Percentiles rank a stretch among this genome's conserved stretches.
Evolutionary conservation across 192 early-diverging fungal species (phyloP).

Genomic region (Podila clonocystis): DNA sequence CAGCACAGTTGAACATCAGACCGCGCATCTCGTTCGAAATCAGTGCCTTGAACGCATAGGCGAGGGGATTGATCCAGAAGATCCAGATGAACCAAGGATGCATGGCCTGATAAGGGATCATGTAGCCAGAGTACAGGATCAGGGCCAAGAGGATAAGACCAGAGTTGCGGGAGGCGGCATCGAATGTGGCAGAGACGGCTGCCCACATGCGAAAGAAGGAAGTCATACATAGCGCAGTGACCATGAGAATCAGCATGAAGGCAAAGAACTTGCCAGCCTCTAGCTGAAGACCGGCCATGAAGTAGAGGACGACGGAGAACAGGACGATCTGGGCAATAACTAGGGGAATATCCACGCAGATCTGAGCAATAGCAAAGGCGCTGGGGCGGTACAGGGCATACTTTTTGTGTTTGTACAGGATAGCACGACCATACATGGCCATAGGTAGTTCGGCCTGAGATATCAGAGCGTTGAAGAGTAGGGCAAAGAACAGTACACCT

Average conservation of each 20-base stretch:
- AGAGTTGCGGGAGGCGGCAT: constrained; percentile 62
- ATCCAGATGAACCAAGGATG: constrained; percentile 71
- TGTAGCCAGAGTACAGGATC: constrained; percentile 70
- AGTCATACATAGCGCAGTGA: constrained; percentile 65
- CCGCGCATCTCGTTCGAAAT: constrained; percentile 74
- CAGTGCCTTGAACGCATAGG: constrained; percentile 67
- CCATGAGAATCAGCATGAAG: constrained; percentile 65
- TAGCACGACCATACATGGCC: constrained; percentile 76
- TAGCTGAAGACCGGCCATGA: constrained; percentile 66
- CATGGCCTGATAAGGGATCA: constrained; percentile 69
- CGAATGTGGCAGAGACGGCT: constrained; percentile 58
- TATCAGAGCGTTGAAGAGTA: constrained; percentile 63
- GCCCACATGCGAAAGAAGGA: constrained; percentile 71
- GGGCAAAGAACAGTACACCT: constrained; percentile 77
- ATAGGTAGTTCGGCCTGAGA: constrained; percentile 76
- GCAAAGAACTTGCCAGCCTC: constrained; percentile 66
- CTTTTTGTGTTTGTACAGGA: constrained; percentile 84
- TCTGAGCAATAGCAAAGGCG: constrained; percentile 66
- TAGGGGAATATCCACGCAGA: constrained; percentile 63
- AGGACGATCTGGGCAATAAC: constrained; percentile 59
- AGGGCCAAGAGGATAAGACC: constrained; percentile 63
- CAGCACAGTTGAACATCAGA: constrained; percentile 53
- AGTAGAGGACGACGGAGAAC: constrained; percentile 69
- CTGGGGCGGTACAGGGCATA: constrained; percentile 75
- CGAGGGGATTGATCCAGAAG: constrained; percentile 72